phyloP scores from a whole-genome alignment of 352 stramenopile species.

The Pythium scleroteichum region DNA sequence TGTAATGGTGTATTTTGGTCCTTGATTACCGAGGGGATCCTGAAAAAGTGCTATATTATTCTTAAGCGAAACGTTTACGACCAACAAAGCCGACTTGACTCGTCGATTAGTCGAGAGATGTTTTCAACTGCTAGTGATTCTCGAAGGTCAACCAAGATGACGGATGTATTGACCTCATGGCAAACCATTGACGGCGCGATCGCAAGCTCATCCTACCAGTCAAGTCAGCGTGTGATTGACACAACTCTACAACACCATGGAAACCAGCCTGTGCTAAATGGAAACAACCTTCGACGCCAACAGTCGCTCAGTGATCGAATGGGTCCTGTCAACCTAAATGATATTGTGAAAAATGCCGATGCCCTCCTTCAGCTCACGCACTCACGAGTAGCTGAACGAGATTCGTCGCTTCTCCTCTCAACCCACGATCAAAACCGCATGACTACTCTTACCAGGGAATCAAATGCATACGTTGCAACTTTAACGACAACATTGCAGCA shows the following conservation, averaged over 20 bases:
- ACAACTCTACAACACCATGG: conserved; percentile 38
- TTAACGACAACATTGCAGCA: conserved; percentile 38
- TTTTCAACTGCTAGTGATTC: conserved; percentile 36
- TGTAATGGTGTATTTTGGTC: background rate
- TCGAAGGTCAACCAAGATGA: conserved; percentile 28
- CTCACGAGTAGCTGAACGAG: conserved; percentile 24
- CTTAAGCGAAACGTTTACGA: conserved; percentile 44
- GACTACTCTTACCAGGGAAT: conserved; percentile 21
- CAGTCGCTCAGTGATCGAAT: conserved; percentile 19
- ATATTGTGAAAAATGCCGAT: conserved; percentile 40
- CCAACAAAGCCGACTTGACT: conserved; percentile 39
- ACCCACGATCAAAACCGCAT: conserved; percentile 18
- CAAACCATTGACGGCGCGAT: conserved; percentile 28
- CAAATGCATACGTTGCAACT: conserved; percentile 30
- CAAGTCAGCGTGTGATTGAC: conserved; percentile 31
- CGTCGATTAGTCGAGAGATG: conserved; percentile 28
- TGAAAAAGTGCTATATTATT: background rate
- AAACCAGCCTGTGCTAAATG: conserved; percentile 38
- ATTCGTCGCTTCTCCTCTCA: conserved; percentile 20
- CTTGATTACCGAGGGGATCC: background rate
- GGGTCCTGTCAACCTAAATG: conserved; percentile 29
- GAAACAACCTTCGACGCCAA: conserved; percentile 22
- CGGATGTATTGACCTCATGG: conserved; percentile 34
- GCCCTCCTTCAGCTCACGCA: conserved; percentile 35
- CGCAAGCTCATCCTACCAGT: conserved; percentile 22